A percentile compares a stretch with the other conserved stretches of the same genome.
Conservation (phyloP, 129 eudicot species). For the Mikania micrantha region DNA sequence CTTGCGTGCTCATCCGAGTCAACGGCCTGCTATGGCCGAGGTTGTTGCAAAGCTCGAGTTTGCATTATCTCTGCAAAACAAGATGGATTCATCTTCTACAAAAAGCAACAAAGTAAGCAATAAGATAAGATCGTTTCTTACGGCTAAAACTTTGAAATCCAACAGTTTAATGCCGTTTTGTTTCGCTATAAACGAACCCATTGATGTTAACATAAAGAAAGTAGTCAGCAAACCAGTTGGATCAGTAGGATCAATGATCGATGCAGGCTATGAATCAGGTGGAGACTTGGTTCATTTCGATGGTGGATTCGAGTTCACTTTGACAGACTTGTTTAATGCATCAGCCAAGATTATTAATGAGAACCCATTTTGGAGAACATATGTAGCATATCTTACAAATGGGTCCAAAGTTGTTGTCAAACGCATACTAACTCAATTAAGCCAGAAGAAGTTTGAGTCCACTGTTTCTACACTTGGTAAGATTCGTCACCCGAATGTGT, state of each 20-base stretch:
- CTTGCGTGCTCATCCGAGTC: background rate
- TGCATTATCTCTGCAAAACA: background rate
- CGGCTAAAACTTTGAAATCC: background rate
- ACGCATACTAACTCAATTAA: slow-evolving; percentile 14
- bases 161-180: background rate
- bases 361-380: slow-evolving; percentile 56
- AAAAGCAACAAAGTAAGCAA: background rate
- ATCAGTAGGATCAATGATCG: background rate
- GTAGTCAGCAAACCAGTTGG: background rate
- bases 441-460: slow-evolving; percentile 36
- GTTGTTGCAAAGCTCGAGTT: background rate
- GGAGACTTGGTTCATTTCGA: slow-evolving; percentile 58
- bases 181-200: background rate
- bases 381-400: slow-evolving; percentile 48
- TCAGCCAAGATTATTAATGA: slow-evolving; percentile 54
- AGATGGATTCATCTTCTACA: background rate
- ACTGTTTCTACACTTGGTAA: slow-evolving; percentile 50
- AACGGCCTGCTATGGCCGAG: background rate
- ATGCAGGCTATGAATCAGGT: slow-evolving; percentile 24
- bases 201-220: background rate
- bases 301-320: slow-evolving; percentile 43
- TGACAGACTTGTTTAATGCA: slow-evolving; percentile 53
- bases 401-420: slow-evolving; percentile 58
- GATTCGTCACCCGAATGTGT: slow-evolving; percentile 50
- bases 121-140: background rate